Evolutionary conservation across 225 moss, liverwort and hornwort genomes (phyloP).

Genomic region (Polytrichum formosum): DNA sequence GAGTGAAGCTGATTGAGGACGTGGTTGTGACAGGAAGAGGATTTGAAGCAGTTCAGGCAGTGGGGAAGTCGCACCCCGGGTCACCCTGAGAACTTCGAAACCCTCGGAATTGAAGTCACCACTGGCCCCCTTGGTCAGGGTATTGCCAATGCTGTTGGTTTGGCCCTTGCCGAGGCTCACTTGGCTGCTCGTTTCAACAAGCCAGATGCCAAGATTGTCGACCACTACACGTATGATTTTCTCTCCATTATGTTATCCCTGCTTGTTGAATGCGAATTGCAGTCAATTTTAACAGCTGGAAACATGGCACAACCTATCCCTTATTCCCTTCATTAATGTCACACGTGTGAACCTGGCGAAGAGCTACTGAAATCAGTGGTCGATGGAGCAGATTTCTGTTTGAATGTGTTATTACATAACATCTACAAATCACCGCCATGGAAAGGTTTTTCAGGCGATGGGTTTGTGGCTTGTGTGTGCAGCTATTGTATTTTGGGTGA

Average conservation of each 20-base stretch:
- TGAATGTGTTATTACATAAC: not conserved
- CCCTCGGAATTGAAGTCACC: constrained; percentile 87
- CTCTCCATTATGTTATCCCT: too few species aligned
- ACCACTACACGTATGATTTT: constrained; percentile 72
- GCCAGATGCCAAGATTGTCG: constrained; percentile 78
- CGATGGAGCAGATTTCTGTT: not conserved
- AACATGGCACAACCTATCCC: too few species aligned
- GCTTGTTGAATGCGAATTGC: too few species aligned
- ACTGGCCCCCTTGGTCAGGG: constrained; percentile 96
- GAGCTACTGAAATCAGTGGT: too few species aligned
- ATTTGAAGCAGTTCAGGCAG: constrained; percentile 88
- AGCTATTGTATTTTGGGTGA: constrained; percentile 84
- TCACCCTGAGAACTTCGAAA: constrained; percentile 95
- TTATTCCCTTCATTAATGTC: too few species aligned
- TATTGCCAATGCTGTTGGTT: constrained; percentile 75
- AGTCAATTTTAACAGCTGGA: too few species aligned
- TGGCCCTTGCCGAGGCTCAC: constrained; percentile 85
- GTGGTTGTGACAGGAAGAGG: constrained; percentile 44
- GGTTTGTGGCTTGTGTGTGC: constrained; percentile 1
- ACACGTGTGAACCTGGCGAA: too few species aligned
- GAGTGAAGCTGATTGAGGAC: not conserved
- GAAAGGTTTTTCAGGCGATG: not conserved
- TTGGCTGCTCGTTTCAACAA: constrained; percentile 90
- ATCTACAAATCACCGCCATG: too few species aligned
- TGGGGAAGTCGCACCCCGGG: constrained; percentile 84